phyloP scores from a whole-genome alignment of 495 filamentous ascomycete species.

The Penicillium malachiteum region DNA sequence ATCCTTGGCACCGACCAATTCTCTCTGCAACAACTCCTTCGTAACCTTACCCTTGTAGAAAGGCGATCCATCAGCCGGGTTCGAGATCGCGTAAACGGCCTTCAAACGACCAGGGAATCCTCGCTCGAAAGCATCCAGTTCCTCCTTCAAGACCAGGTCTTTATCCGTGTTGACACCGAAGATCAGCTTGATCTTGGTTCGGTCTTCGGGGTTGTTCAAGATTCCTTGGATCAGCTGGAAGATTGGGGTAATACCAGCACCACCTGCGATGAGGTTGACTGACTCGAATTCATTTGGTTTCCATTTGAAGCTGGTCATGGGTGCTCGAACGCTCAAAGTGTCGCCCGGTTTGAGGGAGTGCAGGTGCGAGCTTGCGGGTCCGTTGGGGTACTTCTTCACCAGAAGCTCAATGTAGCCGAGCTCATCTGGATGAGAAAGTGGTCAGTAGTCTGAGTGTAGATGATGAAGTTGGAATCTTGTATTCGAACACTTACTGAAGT shows the following conservation, averaged over 20 bases:
- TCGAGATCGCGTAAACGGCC: slow-evolving; percentile 44
- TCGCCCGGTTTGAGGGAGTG: slow-evolving; percentile 36
- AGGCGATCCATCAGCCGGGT: slow-evolving; percentile 24
- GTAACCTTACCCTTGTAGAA: slow-evolving; percentile 23
- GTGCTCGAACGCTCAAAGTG: slow-evolving; percentile 22
- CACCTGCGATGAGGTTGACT: slow-evolving; percentile 41
- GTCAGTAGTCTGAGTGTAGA: too few species aligned
- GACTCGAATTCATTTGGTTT: slow-evolving; percentile 46
- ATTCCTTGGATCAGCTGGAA: slow-evolving; percentile 51
- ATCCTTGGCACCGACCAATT: slow-evolving; percentile 9
- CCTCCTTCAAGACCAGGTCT: slow-evolving; percentile 38
- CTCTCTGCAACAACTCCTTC: slow-evolving; percentile 15
- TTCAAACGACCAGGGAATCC: slow-evolving; percentile 40
- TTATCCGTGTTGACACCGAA: slow-evolving; percentile 38
- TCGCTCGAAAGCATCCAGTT: slow-evolving; percentile 48
- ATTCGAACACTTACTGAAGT: too few species aligned
- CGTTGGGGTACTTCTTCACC: slow-evolving; percentile 43
- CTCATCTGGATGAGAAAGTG: slow-evolving; percentile 15
- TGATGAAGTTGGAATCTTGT: too few species aligned
- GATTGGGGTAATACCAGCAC: slow-evolving; percentile 52
- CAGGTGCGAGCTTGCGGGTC: slow-evolving; percentile 41
- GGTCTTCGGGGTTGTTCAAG: slow-evolving; percentile 43
- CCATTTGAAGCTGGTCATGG: slow-evolving; percentile 22
- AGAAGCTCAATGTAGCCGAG: slow-evolving; percentile 40
- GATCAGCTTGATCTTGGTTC: slow-evolving; percentile 43